phyloP scores from a whole-genome alignment of 2,329 filamentous ascomycete genomes.

The Trichoderma arundinaceum region DNA sequence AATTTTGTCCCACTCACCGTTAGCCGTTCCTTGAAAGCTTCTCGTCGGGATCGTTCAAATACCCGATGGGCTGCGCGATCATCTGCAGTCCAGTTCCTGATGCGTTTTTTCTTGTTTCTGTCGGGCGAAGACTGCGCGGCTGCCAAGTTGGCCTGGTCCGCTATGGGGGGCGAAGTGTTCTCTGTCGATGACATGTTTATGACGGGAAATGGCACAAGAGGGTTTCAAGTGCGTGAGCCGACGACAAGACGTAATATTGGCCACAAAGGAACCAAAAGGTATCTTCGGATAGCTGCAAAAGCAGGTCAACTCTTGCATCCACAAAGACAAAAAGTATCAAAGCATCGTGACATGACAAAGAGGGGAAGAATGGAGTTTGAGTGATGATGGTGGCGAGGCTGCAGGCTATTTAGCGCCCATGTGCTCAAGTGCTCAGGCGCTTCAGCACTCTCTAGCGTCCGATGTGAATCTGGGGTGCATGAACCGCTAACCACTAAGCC shows the following conservation, averaged over 20 bases:
- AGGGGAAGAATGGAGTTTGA: conserved; percentile 27
- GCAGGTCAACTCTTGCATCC: background rate
- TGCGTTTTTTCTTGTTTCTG: conserved; percentile 42
- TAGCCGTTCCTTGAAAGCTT: conserved; percentile 49
- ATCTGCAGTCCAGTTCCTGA: conserved; percentile 48
- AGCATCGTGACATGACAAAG: conserved; percentile 27
- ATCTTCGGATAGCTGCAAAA: background rate
- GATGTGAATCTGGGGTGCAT: conserved; percentile 29
- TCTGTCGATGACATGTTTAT: conserved; percentile 29
- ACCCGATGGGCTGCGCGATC: conserved; percentile 49
- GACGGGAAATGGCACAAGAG: background rate
- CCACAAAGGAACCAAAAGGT: background rate
- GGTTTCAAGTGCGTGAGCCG: no score
- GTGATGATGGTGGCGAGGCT: conserved; percentile 16
- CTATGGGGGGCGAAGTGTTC: conserved; percentile 24
- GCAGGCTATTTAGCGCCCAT: conserved; percentile 2
- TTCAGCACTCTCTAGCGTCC: conserved; percentile 25
- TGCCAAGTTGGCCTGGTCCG: conserved; percentile 1
- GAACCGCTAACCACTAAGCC: conserved; percentile 13
- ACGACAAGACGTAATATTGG: no score
- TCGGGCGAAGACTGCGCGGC: conserved; percentile 4
- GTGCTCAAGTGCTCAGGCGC: conserved; percentile 23
- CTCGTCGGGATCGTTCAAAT: conserved; percentile 50
- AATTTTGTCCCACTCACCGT: conserved; percentile 39
- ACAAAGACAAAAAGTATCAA: background rate